These are phyloP conservation scores for Hylodesmum podocarpum DNA, from an alignment of 306 rosid species.

Conservation along the genomic window DNA sequence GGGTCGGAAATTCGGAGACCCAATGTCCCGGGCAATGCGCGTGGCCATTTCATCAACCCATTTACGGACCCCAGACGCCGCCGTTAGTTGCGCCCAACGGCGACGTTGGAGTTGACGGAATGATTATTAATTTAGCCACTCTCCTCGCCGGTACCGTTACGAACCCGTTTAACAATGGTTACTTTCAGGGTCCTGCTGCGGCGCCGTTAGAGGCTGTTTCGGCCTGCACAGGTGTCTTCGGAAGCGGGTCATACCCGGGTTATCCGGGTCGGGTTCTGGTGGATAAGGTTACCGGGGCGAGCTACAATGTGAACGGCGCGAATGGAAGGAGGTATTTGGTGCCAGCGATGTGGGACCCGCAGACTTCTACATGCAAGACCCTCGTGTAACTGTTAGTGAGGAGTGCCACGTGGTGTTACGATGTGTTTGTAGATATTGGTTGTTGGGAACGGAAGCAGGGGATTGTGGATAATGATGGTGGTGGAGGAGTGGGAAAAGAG, in stretches of 20 bases:
- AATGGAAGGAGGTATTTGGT: constrained; percentile 67
- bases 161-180: constrained; percentile 81
- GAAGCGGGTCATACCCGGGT: constrained; percentile 85
- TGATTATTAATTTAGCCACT: constrained; percentile 83
- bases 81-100: constrained; percentile 88
- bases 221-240: constrained; percentile 75
- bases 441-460: constrained; percentile 2
- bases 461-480: not conserved
- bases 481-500: not conserved
- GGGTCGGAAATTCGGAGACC: constrained; percentile 90
- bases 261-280: constrained; percentile 65
- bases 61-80: constrained; percentile 87
- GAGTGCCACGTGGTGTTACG: constrained; percentile 13
- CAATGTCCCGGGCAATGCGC: constrained; percentile 94
- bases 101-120: constrained; percentile 91
- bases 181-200: constrained; percentile 71
- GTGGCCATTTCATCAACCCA: constrained; percentile 95
- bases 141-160: constrained; percentile 89
- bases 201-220: constrained; percentile 91
- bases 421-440: constrained; percentile 37
- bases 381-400: constrained; percentile 57
- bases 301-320: constrained; percentile 73
- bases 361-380: constrained; percentile 60
- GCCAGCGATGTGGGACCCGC: constrained; percentile 99
- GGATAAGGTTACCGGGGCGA: constrained; percentile 62